These are phyloP conservation scores for Patellifolia procumbens DNA, from an alignment of 179 eudicot genomes.

Conservation along the genomic window DNA sequence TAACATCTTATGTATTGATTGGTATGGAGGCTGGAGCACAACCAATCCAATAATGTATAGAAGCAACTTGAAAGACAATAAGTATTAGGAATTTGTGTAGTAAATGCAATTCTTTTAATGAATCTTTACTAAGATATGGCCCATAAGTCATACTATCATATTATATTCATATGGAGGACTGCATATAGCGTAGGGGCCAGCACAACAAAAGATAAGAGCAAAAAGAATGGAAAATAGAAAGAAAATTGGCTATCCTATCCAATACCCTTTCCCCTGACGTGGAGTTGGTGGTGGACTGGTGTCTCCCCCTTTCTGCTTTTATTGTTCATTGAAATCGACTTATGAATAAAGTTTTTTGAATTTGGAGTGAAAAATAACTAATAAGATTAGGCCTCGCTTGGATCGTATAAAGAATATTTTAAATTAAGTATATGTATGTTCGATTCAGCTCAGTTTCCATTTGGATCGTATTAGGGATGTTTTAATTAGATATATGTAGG, in stretches of 20 bases:
- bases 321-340: background rate
- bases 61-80: too few relatives aligned
- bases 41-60: too few relatives aligned
- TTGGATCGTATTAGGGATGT: too few relatives aligned
- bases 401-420: too few relatives aligned
- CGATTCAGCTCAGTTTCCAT: too few relatives aligned
- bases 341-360: background rate
- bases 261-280: constrained; percentile 4
- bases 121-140: background rate
- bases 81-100: too few relatives aligned
- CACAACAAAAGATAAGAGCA: constrained; percentile 3
- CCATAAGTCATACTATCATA: background rate
- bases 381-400: too few relatives aligned
- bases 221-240: background rate
- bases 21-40: background rate
- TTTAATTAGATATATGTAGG: too few relatives aligned
- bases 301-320: constrained; percentile 9
- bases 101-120: background rate
- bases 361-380: background rate
- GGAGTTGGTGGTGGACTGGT: constrained; percentile 5
- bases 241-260: background rate
- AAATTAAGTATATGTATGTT: too few relatives aligned
- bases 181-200: constrained; percentile 6
- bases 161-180: background rate
- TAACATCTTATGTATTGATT: background rate